Conservation (phyloP, 345 rosid genomes). For the Eucalyptus cloeziana region DNA sequence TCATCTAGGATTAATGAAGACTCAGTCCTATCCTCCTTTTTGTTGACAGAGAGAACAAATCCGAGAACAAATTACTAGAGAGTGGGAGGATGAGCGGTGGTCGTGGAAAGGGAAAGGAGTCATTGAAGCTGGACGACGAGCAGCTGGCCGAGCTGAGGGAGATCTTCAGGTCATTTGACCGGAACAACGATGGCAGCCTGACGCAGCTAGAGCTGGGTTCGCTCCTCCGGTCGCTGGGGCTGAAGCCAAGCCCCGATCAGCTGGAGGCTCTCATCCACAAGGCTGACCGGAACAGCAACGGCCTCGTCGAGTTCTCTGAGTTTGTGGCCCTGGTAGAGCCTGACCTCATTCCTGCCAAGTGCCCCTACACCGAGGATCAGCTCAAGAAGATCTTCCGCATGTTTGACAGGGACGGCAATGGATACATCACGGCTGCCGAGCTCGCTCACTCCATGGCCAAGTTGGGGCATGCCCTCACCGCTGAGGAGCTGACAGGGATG, state of each 20-base stretch:
- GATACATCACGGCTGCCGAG: conserved; percentile 67
- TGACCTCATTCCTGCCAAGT: conserved; percentile 43
- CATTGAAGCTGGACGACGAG: conserved; percentile 50
- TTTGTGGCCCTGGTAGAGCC: conserved; percentile 71
- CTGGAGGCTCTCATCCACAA: conserved; percentile 54
- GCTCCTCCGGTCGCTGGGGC: conserved; percentile 59
- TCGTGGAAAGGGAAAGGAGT: background rate
- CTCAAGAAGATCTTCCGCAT: conserved; percentile 45
- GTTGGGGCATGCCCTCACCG: conserved; percentile 64
- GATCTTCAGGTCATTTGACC: conserved; percentile 69
- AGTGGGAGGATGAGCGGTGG: background rate
- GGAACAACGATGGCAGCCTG: conserved; percentile 78
- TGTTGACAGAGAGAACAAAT: background rate
- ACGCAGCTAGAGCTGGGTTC: conserved; percentile 85
- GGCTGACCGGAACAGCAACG: conserved; percentile 66
- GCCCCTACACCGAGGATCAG: conserved; percentile 69
- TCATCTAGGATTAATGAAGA: background rate
- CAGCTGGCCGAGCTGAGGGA: conserved; percentile 68
- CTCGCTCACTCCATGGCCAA: conserved; percentile 85
- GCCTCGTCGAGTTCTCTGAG: conserved; percentile 73
- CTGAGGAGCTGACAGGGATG: conserved; percentile 79
- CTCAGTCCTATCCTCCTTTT: background rate
- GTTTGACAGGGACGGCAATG: conserved; percentile 70
- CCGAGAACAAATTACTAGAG: background rate
- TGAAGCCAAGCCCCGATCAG: conserved; percentile 65